A percentile compares a stretch with the other conserved stretches of the same genome.
Conservation (phyloP, 2,329 filamentous ascomycete genomes). For the Talaromyces marneffei region DNA sequence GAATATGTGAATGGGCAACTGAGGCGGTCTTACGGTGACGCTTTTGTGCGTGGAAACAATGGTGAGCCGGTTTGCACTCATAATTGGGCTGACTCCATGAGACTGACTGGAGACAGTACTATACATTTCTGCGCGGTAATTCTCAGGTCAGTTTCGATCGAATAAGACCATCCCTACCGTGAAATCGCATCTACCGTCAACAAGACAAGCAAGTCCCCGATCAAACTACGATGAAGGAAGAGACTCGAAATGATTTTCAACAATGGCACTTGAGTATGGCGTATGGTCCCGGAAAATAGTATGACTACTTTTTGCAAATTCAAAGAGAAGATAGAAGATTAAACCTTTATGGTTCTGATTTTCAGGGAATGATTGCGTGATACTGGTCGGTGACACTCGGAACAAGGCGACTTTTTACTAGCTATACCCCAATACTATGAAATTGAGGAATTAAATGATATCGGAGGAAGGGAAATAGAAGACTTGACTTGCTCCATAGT, state of each 20-base stretch:
- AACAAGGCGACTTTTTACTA: background rate
- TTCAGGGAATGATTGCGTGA: background rate
- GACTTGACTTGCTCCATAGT: background rate
- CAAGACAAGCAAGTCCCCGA: background rate
- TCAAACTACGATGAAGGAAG: background rate
- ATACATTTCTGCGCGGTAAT: slow-evolving; percentile 34
- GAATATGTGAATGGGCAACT: slow-evolving; percentile 84
- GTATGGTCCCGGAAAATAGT: no score
- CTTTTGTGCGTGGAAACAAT: slow-evolving; percentile 94
- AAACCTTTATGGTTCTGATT: background rate
- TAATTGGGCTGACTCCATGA: background rate
- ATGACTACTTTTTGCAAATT: background rate
- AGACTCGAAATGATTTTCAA: background rate
- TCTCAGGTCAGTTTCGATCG: background rate
- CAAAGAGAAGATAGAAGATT: no score
- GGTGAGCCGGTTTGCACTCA: slow-evolving; percentile 49
- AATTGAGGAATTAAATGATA: background rate
- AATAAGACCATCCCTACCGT: background rate
- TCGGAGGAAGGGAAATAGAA: background rate
- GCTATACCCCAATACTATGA: background rate
- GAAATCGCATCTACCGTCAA: background rate
- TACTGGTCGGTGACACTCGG: background rate
- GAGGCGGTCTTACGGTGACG: slow-evolving; percentile 81
- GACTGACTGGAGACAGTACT: slow-evolving; percentile 20
- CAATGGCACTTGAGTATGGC: background rate